phyloP scores from a whole-genome alignment of 805 yeast species.

The Yarrowia keelungensis region DNA sequence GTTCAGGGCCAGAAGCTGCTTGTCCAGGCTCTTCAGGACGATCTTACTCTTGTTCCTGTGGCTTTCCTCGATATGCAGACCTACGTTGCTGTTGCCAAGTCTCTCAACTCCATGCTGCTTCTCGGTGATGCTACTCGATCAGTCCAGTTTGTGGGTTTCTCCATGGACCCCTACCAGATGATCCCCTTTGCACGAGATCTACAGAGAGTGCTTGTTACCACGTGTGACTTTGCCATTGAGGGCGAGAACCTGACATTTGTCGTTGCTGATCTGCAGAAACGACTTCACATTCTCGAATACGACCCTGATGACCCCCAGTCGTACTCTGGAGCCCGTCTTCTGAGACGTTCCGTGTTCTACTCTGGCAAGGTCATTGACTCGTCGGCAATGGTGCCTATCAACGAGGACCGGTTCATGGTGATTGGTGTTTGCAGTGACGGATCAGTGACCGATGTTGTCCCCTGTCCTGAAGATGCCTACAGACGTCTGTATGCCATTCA shows the following conservation, averaged over 20 bases:
- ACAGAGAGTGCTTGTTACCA: constrained; percentile 63
- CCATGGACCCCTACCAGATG: constrained; percentile 93
- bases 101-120: constrained; percentile 80
- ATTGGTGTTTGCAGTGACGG: constrained; percentile 84
- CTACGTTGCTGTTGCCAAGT: constrained; percentile 77
- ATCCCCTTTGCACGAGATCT: constrained; percentile 77
- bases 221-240: constrained; percentile 77
- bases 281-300: constrained; percentile 76
- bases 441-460: constrained; percentile 72
- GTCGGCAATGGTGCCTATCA: constrained; percentile 46
- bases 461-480: constrained; percentile 76
- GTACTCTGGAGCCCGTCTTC: constrained; percentile 74
- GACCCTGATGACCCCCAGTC: constrained; percentile 93
- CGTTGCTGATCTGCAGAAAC: constrained; percentile 70
- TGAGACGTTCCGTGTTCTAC: constrained; percentile 74
- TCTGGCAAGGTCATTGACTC: constrained; percentile 58
- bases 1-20: constrained; percentile 86
- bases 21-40: constrained; percentile 84
- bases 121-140: constrained; percentile 83
- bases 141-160: constrained; percentile 84
- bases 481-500: constrained; percentile 84
- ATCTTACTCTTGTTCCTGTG: constrained; percentile 86
- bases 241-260: constrained; percentile 72
- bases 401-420: constrained; percentile 52
- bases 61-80: constrained; percentile 91